Evolutionary conservation across 2,329 filamentous ascomycete species (phyloP).

Genomic region (Cercospora sp.): DNA sequence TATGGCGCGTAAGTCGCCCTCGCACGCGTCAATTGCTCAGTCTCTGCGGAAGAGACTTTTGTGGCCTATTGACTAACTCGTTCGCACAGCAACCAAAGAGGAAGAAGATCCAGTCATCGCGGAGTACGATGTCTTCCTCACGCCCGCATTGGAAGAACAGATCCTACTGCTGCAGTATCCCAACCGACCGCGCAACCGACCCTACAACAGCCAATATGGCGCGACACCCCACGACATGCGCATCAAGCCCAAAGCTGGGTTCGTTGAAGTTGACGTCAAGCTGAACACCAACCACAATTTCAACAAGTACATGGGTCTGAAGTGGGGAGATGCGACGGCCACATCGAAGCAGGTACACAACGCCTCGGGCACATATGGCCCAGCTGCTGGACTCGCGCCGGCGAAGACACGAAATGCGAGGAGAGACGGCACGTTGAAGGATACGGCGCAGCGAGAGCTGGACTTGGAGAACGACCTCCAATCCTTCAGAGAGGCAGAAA

Average conservation of each 20-base stretch:
- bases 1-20: constrained; percentile 9
- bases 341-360: constrained; percentile 41
- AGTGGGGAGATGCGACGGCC: constrained; percentile 73
- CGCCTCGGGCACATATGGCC: constrained; percentile 47
- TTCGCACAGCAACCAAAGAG: constrained; percentile 26
- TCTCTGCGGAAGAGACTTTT: constrained; percentile 15
- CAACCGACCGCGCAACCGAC: constrained; percentile 66
- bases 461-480: constrained; percentile 41
- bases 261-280: constrained; percentile 90
- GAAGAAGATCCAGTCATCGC: constrained; percentile 51
- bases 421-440: constrained; percentile 40
- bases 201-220: constrained; percentile 58
- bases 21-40: not conserved
- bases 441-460: constrained; percentile 47
- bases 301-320: constrained; percentile 77
- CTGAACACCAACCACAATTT: constrained; percentile 72
- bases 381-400: constrained; percentile 47
- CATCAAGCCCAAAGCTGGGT: constrained; percentile 76
- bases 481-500: constrained; percentile 67
- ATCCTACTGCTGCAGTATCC: constrained; percentile 84
- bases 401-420: constrained; percentile 29
- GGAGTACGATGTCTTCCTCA: constrained; percentile 82
- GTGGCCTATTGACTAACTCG: constrained; percentile 15
- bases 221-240: constrained; percentile 71
- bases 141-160: constrained; percentile 59